These are phyloP conservation scores for Cercospora nicotianae DNA, from an alignment of 2,329 filamentous ascomycete genomes.

Conservation along the genomic window DNA sequence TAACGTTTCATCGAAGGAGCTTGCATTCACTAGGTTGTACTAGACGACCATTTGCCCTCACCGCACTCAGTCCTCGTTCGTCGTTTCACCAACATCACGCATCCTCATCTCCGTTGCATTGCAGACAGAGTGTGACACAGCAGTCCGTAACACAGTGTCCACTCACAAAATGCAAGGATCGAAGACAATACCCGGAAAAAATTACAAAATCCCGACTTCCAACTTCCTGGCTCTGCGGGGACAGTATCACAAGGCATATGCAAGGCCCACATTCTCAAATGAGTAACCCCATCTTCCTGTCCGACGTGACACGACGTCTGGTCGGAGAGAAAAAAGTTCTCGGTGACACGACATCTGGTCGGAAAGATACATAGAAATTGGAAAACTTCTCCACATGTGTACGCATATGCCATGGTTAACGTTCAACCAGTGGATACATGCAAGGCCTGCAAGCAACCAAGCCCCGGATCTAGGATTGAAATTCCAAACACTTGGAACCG, in stretches of 20 bases:
- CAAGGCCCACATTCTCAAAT: neutral
- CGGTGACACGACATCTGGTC: neutral
- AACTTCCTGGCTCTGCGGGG: neutral
- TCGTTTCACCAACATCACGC: neutral
- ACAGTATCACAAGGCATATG: neutral
- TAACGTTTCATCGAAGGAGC: neutral
- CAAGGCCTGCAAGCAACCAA: neutral
- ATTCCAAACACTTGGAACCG: neutral
- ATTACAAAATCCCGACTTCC: neutral
- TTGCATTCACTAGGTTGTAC: neutral
- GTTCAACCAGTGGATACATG: neutral
- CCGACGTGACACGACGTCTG: neutral
- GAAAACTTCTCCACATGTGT: neutral
- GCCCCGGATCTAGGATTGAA: neutral
- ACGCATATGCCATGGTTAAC: neutral
- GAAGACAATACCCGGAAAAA: neutral
- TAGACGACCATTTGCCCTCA: neutral
- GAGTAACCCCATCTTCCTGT: neutral
- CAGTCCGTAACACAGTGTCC: neutral
- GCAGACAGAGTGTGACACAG: neutral
- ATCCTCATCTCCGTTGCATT: neutral
- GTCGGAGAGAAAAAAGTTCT: neutral
- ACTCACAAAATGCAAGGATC: neutral
- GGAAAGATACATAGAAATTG: neutral
- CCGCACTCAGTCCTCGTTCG: neutral